Percentiles rank a stretch among this genome's conserved stretches.
phyloP scores from a whole-genome alignment of 495 filamentous ascomycete genomes.

The Penicillium paradoxum region DNA sequence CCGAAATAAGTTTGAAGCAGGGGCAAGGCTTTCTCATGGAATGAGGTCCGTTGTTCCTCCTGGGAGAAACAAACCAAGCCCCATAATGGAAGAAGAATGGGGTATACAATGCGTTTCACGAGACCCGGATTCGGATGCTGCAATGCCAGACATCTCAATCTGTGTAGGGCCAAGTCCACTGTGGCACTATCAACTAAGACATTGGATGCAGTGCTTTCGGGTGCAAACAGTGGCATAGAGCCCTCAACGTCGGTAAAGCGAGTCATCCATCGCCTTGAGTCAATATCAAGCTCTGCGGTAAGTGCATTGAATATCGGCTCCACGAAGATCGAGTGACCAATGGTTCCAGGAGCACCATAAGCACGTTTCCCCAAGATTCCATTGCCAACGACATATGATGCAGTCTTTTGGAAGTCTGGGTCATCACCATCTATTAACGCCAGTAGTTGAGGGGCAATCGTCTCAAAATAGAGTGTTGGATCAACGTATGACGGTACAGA shows the following conservation, averaged over 20 bases:
- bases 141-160: slow-evolving; percentile 53
- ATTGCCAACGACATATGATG: slow-evolving; percentile 68
- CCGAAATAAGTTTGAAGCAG: slow-evolving; percentile 47
- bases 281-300: slow-evolving; percentile 45
- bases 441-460: slow-evolving; percentile 63
- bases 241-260: slow-evolving; percentile 8
- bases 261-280: slow-evolving; percentile 23
- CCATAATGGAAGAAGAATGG: slow-evolving; percentile 65
- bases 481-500: slow-evolving; percentile 56
- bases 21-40: slow-evolving; percentile 30
- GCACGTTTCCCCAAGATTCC: slow-evolving; percentile 63
- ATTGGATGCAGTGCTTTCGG: background rate
- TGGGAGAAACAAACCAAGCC: slow-evolving; percentile 54
- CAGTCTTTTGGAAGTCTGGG: slow-evolving; percentile 58
- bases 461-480: slow-evolving; percentile 54
- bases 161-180: slow-evolving; percentile 43
- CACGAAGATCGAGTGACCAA: slow-evolving; percentile 65
- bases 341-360: slow-evolving; percentile 61
- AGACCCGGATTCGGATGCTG: slow-evolving; percentile 71
- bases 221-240: background rate
- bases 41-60: slow-evolving; percentile 21
- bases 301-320: slow-evolving; percentile 60
- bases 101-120: slow-evolving; percentile 62
- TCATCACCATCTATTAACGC: slow-evolving; percentile 61
- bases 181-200: slow-evolving; percentile 21